Evolutionary conservation across 495 filamentous ascomycete genomes (phyloP).

Genomic region (Pyrenula massariospora): DNA sequence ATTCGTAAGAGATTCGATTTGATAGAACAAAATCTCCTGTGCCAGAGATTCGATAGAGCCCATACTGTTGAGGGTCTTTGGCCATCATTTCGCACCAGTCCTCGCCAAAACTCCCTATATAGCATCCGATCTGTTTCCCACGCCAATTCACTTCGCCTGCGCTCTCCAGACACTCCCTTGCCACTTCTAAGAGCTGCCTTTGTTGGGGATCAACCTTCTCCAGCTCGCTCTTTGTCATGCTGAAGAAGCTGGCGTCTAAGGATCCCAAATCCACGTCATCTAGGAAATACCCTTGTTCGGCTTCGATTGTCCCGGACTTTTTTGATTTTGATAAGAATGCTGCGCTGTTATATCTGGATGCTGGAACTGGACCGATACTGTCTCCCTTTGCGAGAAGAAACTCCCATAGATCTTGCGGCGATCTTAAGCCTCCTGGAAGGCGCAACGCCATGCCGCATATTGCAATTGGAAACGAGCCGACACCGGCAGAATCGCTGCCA

Average conservation of each 20-base stretch:
- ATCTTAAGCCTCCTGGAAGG: slow-evolving; percentile 12
- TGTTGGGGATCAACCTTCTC: slow-evolving; percentile 19
- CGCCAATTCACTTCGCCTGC: slow-evolving; percentile 19
- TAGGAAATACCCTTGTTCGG: slow-evolving; percentile 14
- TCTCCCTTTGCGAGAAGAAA: slow-evolving; percentile 14
- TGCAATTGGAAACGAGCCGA: slow-evolving; percentile 19
- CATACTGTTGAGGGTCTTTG: slow-evolving; percentile 16
- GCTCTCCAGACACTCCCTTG: slow-evolving; percentile 24
- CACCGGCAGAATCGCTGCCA: no score
- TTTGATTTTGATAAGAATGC: slow-evolving; percentile 3
- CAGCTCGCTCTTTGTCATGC: slow-evolving; percentile 24
- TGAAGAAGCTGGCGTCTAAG: slow-evolving; percentile 25
- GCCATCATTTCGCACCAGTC: slow-evolving; percentile 15
- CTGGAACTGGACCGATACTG: slow-evolving; percentile 8
- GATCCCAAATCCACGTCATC: slow-evolving; percentile 18
- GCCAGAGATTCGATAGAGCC: slow-evolving; percentile 12
- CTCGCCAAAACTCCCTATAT: slow-evolving; percentile 9
- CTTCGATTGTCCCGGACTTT: slow-evolving; percentile 9
- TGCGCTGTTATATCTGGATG: slow-evolving; percentile 11
- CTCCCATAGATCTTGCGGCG: slow-evolving; percentile 16
- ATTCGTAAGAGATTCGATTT: slow-evolving; percentile 19
- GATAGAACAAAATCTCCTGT: slow-evolving; percentile 16
- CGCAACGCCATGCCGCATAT: slow-evolving; percentile 21
- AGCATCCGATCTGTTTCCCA: slow-evolving; percentile 20
- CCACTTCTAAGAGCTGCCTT: slow-evolving; percentile 31